Percentiles rank a stretch among this genome's conserved stretches.
These are phyloP conservation scores for Aspergillus oerlinghausenensis DNA, from an alignment of 2,329 filamentous ascomycete species.

Conservation along the genomic window DNA sequence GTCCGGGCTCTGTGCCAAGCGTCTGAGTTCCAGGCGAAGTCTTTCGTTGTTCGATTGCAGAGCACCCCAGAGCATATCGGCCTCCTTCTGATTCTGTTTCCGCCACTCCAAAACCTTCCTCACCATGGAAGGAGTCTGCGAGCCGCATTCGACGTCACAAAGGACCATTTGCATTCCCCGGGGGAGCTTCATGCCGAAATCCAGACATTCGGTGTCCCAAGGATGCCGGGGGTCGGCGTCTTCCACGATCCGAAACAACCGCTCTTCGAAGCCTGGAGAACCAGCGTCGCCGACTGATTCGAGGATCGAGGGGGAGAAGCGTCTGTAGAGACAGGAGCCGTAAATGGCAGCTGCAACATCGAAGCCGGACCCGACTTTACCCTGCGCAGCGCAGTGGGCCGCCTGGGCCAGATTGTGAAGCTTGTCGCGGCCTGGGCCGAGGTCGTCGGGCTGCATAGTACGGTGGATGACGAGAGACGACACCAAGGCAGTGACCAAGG, in stretches of 20 bases:
- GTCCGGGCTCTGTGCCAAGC: constrained; percentile 43
- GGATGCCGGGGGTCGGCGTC: constrained; percentile 44
- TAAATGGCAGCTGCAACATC: constrained; percentile 92
- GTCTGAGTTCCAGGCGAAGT: constrained; percentile 61
- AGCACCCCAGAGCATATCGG: constrained; percentile 66
- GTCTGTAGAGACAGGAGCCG: constrained; percentile 82
- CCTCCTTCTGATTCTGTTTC: constrained; percentile 57
- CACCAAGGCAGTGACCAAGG: constrained; percentile 79
- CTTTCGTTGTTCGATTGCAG: constrained; percentile 71
- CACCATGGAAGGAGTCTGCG: constrained; percentile 91
- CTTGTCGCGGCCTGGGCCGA: constrained; percentile 51
- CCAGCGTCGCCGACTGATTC: constrained; percentile 63
- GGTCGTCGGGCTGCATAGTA: constrained; percentile 39
- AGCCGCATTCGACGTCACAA: constrained; percentile 94
- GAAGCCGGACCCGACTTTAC: constrained; percentile 93
- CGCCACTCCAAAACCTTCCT: constrained; percentile 85
- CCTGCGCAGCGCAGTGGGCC: constrained; percentile 91
- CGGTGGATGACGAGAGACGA: constrained; percentile 47
- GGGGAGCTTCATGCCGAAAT: constrained; percentile 67
- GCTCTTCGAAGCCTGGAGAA: constrained; percentile 59
- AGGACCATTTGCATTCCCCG: constrained; percentile 73
- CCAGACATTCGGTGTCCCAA: constrained; percentile 78
- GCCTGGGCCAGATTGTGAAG: constrained; percentile 93
- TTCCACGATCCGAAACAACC: constrained; percentile 64
- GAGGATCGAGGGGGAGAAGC: constrained; percentile 82